These are phyloP conservation scores for Fraxinus paxiana DNA, from an alignment of 305 asterid species.

Conservation along the genomic window DNA sequence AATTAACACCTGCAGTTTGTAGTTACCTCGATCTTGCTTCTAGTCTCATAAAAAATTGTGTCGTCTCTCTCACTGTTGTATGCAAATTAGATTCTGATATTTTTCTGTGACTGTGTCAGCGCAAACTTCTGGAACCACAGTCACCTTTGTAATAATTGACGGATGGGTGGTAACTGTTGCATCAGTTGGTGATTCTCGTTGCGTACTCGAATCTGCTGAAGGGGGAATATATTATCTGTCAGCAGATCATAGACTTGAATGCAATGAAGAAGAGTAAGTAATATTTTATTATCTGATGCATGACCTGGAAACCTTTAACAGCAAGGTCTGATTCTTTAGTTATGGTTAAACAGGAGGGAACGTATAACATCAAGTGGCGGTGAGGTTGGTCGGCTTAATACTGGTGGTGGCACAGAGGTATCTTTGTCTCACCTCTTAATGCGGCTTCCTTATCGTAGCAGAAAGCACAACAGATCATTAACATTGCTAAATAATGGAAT, in stretches of 20 bases:
- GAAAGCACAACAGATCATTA: neutral
- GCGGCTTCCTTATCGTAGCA: neutral
- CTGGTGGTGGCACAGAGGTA: conserved; percentile 98
- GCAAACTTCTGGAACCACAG: conserved; percentile 94
- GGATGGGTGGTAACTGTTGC: conserved; percentile 94
- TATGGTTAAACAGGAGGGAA: conserved; percentile 66
- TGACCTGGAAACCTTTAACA: neutral
- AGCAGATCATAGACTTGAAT: conserved; percentile 94
- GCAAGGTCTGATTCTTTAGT: conserved; percentile 19
- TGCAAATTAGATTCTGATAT: conserved; percentile 15
- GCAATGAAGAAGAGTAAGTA: conserved; percentile 89
- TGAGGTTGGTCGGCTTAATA: conserved; percentile 93
- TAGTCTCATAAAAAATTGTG: neutral
- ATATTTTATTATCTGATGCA: conserved; percentile 13
- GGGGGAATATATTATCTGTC: conserved; percentile 77
- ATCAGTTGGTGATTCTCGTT: conserved; percentile 96
- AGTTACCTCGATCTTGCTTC: neutral
- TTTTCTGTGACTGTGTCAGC: conserved; percentile 43
- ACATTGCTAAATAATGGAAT: neutral
- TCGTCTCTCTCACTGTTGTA: neutral
- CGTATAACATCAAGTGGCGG: conserved; percentile 93
- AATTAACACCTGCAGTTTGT: neutral
- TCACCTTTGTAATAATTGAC: conserved; percentile 86
- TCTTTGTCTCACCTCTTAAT: conserved; percentile 13
- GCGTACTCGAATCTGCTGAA: conserved; percentile 86